phyloP scores from a whole-genome alignment of 2,329 filamentous ascomycete species.

The Lachnellula arida region DNA sequence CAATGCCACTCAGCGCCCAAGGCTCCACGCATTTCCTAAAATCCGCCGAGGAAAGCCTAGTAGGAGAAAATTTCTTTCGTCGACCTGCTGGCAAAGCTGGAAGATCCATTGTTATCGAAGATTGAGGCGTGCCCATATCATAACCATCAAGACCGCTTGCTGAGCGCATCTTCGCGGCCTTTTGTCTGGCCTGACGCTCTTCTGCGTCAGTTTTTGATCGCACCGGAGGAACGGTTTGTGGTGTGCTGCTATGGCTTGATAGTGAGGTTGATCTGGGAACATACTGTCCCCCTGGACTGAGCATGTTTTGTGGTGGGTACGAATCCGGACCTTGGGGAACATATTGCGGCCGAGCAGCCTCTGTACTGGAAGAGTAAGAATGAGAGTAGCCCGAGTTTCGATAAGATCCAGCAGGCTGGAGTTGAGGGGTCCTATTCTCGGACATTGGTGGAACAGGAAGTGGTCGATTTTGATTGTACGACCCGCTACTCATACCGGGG shows the following conservation, averaged over 20 bases:
- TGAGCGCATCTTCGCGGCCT: slow-evolving; percentile 49
- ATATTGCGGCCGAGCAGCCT: slow-evolving; percentile 28
- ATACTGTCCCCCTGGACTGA: slow-evolving; percentile 34
- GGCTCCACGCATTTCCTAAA: slow-evolving; percentile 83
- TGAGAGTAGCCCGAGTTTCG: slow-evolving; percentile 46
- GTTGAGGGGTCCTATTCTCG: slow-evolving; percentile 40
- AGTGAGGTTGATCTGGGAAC: slow-evolving; percentile 76
- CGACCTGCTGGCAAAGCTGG: slow-evolving; percentile 77
- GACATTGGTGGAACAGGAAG: slow-evolving; percentile 53
- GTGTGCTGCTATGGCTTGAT: slow-evolving; percentile 74
- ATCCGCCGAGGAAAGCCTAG: slow-evolving; percentile 75
- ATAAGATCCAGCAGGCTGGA: slow-evolving; percentile 56
- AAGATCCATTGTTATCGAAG: slow-evolving; percentile 67
- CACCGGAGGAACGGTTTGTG: slow-evolving; percentile 73
- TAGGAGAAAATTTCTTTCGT: slow-evolving; percentile 78
- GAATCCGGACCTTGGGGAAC: slow-evolving; percentile 27
- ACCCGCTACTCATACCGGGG: slow-evolving; percentile 63
- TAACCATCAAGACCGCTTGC: slow-evolving; percentile 51
- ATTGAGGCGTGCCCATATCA: slow-evolving; percentile 47
- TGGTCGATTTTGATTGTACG: slow-evolving; percentile 57
- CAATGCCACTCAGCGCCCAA: slow-evolving; percentile 88
- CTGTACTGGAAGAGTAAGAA: slow-evolving; percentile 44
- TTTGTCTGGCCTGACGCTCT: slow-evolving; percentile 52
- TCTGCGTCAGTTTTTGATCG: slow-evolving; percentile 91
- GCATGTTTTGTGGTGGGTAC: slow-evolving; percentile 40